phyloP scores from a whole-genome alignment of 352 stramenopile species.

The Globisporangium carolinianum region DNA sequence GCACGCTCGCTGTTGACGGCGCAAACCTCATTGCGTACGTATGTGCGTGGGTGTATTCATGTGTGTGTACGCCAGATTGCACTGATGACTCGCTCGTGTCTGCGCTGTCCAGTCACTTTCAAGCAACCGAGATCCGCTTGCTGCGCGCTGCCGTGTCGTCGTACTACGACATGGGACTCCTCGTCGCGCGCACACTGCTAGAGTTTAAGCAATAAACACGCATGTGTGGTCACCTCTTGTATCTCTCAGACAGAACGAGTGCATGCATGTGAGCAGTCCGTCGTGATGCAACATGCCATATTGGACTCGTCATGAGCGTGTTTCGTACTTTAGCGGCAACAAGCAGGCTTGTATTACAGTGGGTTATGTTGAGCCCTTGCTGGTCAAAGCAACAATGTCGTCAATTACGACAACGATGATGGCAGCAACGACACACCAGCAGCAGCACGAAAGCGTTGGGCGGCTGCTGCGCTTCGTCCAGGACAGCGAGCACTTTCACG shows the following conservation, averaged over 20 bases:
- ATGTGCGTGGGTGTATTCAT: too few relatives aligned
- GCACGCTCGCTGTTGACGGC: constrained; percentile 53
- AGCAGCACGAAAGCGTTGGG: constrained; percentile 21
- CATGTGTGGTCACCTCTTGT: too few relatives aligned
- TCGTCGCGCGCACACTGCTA: constrained; percentile 66
- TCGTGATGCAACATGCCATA: too few relatives aligned
- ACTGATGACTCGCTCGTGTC: too few relatives aligned
- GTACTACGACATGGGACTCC: constrained; percentile 83
- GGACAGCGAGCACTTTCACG: constrained; percentile 39
- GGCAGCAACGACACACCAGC: constrained; percentile 1
- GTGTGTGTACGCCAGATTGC: too few relatives aligned
- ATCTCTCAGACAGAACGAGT: too few relatives aligned
- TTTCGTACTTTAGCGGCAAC: background rate
- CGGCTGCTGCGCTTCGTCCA: constrained; percentile 30
- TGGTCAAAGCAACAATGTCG: too few relatives aligned
- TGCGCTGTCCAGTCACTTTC: constrained; percentile 47
- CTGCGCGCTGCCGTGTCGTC: constrained; percentile 79
- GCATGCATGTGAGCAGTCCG: background rate
- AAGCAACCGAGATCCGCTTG: constrained; percentile 77
- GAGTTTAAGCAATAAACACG: constrained; percentile 76
- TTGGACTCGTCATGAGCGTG: too few relatives aligned
- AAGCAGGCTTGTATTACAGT: constrained; percentile 6
- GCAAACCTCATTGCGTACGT: constrained; percentile 67
- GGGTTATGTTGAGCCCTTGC: too few relatives aligned
- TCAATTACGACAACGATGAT: background rate